Evolutionary conservation across 176 grass and related monocot species (phyloP), one percentile per base, ranked within the genome.

Genomic region (Oryza meridionalis): DNA sequence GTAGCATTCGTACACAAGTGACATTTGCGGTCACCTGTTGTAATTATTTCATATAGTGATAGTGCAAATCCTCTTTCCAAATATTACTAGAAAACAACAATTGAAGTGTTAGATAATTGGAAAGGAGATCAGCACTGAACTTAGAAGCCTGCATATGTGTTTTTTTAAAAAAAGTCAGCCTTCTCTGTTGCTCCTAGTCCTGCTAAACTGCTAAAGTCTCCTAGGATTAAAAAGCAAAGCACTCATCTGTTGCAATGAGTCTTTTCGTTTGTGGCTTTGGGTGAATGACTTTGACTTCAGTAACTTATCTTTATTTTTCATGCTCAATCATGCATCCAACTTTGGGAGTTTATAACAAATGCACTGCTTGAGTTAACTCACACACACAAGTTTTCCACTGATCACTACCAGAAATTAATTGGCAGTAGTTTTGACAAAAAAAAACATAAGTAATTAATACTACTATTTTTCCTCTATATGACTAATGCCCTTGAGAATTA

Each of bases 51-150:
- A 42, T 35, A 65, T 68, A 58, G 35, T 65, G 32, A 72, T 59
- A 58, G 25, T 72, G 5, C 33, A 58, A 33, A 16, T 25, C 14
- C 27, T 72, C 53, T 29, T 50, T 27, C 15, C 37, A 24, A 38
- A 73, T 27, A 53, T 27, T 17, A 19, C 9, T 16, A 14, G 0
- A 35, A 29, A 68, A 25, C 17, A 26, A 75, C 64, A 70, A 49
- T 15, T 49, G 5, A 21, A 81, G 79, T 77, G 65, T 47, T 69
- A 9, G 75, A 67, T 67, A 66, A 73, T 47, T 72, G 11, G 26
- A 88, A 88, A 68, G 75, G 42, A 75, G 25, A 4, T 6, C 50
- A 61, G 87, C 87, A 88, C 81, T 84, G 49, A 69, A 62, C 17
- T 66, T 64, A 31, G 70, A 55, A 84, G 37, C 19, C 72, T 43